Evolutionary conservation across 2,329 filamentous ascomycete genomes (phyloP).

Genomic region (Aspergillus texensis): DNA sequence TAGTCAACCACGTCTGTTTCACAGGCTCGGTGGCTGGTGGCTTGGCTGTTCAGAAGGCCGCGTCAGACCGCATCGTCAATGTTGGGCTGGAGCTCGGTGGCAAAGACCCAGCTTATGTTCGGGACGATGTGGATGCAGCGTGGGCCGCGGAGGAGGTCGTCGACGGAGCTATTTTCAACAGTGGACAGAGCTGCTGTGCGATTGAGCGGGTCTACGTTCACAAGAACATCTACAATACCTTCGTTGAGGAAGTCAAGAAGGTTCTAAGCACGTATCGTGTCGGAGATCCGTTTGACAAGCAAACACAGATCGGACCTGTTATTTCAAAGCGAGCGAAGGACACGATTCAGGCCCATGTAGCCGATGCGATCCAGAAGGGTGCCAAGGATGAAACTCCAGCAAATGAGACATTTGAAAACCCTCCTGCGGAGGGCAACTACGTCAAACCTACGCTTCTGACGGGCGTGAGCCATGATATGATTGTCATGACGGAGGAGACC

Average conservation of each 20-base stretch:
- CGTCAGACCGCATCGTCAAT: slow-evolving; percentile 78
- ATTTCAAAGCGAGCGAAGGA: slow-evolving; percentile 78
- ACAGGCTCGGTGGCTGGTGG: slow-evolving; percentile 91
- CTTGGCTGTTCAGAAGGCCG: slow-evolving; percentile 80
- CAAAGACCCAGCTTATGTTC: slow-evolving; percentile 90
- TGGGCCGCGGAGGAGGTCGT: slow-evolving; percentile 96
- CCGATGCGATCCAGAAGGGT: slow-evolving; percentile 80
- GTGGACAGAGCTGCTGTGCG: slow-evolving; percentile 95
- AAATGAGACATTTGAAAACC: slow-evolving; percentile 73
- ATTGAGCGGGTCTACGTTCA: slow-evolving; percentile 91
- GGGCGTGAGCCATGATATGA: slow-evolving; percentile 79
- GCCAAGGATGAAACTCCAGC: slow-evolving; percentile 82
- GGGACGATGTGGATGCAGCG: slow-evolving; percentile 79
- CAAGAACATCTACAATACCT: slow-evolving; percentile 78
- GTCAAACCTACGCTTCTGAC: slow-evolving; percentile 83
- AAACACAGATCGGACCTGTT: slow-evolving; percentile 84
- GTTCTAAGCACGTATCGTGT: slow-evolving; percentile 81
- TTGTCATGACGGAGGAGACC: slow-evolving; percentile 89
- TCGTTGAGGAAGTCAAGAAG: slow-evolving; percentile 76
- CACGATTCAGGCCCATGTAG: slow-evolving; percentile 75
- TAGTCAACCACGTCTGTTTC: slow-evolving; percentile 83
- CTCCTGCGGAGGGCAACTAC: slow-evolving; percentile 81
- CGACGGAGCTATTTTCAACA: slow-evolving; percentile 96
- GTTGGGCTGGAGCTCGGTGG: slow-evolving; percentile 91
- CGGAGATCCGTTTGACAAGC: slow-evolving; percentile 80